Evolutionary conservation across 331 rosid species (phyloP).

Genomic region (Quercus phellos): DNA sequence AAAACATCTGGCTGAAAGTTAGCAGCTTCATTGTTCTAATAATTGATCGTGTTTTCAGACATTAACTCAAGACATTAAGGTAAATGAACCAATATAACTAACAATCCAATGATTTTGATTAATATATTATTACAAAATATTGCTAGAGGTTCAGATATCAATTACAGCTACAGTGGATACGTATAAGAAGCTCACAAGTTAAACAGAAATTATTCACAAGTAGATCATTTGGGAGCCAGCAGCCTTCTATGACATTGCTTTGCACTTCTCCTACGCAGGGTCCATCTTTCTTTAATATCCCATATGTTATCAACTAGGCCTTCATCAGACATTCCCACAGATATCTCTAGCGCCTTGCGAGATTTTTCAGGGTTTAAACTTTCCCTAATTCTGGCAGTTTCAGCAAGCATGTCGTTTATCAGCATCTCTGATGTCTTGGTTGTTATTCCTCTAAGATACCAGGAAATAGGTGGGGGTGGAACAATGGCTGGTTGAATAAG

Average conservation of each 20-base stretch:
- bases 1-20: neutral
- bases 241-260: constrained; percentile 46
- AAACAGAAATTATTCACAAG: constrained; percentile 7
- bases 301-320: constrained; percentile 21
- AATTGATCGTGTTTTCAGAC: neutral
- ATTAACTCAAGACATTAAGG: neutral
- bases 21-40: neutral
- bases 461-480: constrained; percentile 96
- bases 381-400: constrained; percentile 67
- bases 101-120: neutral
- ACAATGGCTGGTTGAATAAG: constrained; percentile 77
- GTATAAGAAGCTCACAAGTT: neutral
- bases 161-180: neutral
- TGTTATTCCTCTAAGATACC: constrained; percentile 94
- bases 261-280: constrained; percentile 54
- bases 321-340: constrained; percentile 24
- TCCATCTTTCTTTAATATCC: constrained; percentile 88
- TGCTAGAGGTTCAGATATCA: neutral
- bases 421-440: constrained; percentile 82
- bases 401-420: constrained; percentile 68
- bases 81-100: neutral
- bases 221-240: constrained; percentile 33
- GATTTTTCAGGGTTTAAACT: constrained; percentile 37
- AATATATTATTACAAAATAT: neutral
- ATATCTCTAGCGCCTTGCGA: constrained; percentile 23